Base-by-base conservation (phyloP, 192 early-diverging fungal species). In the Umbelopsis isabellina region DNA sequence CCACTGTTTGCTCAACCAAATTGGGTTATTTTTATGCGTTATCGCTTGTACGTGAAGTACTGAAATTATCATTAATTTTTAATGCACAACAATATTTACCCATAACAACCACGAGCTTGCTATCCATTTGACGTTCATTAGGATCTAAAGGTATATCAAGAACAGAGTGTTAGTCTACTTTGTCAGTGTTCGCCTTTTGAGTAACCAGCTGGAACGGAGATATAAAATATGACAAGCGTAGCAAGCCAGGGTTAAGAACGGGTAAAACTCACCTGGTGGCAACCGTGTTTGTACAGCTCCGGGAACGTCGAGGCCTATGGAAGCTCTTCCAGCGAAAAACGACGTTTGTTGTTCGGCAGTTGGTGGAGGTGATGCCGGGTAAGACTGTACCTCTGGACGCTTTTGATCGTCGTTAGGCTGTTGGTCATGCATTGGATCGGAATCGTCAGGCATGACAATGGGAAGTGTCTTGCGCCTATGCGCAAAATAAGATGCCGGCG, bases 81-180 rank as follows among this genome's bases (percentile, higher is more conserved):
- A 12, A 48, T 51, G 15, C 25, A 33, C 3, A 65, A 46, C 20
- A 15, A 10, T 27, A 37, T 58, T 81, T 80, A 81, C 90, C 95
- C 94, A 98, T 98, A 47, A 97, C 90, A n/a, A 98, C 92, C 16
- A 95, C 89, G 21, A 97, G 80, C 80, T 96, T 96, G 66, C 90
- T 92, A 50, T 93, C 97, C 69, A 94, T 79, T 65, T 96, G 93
- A 65, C 88, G 89, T 58, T 89, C 82, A 55, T 25, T 75, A 9
- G 76, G 74, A 41, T 82, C 74, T 52, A 41, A 41, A 41, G 2
- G 5, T 41, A 41, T 41, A 41, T 5, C 37, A 10, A 41, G 37
- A 10, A 41, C 37, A 41, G 10, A 41, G 37, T 6, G 37, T 41
- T 41, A 41, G 37, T 10, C 7, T 10, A 10, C 37, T 41, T 41